Evolutionary conservation across 1,284 basidiomycete species (phyloP), one percentile per base, ranked within the genome.

Genomic region (Thecaphora frezii): DNA sequence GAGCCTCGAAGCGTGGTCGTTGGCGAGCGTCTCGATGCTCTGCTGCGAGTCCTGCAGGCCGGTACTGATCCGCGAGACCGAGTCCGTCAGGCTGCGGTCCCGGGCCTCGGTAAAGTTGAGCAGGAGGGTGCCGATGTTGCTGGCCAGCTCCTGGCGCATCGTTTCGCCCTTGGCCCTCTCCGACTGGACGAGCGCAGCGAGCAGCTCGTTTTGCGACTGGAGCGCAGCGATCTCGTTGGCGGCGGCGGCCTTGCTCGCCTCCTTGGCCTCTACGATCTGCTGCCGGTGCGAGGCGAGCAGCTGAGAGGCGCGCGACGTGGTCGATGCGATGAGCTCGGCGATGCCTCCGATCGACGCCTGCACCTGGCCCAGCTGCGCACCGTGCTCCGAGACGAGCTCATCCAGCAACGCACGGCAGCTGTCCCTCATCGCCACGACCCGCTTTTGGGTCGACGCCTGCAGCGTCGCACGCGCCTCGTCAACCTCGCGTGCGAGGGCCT

Each of bases 121-220:
- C 2, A 94, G 81, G 58, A 92, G 81, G 7, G 82, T 82, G 0
- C 88, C 87, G 52, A 94, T 83, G 36, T 86, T 86, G 44, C 87
- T 83, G 39, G 91, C 80, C 7, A 94, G 80, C 44, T 89, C 87
- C 37, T 87, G 86, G 63, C 87, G 88, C 2, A 88, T 84, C 47
- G 83, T 84, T 25, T 86, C 84, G 0, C 86, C 84, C 61, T 86
- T 88, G 5, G 79, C 74, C 73, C 84, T 85, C 79, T 93, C 89
- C 5, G 84, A 80, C 58, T 86, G 84, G 3, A 93, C 80, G 58
- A 90, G 81, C 23, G 82, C 82, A 1, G 81, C 79, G 26, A 96
- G 82, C 1, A 83, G 78, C n/a, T 82, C 82, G 71, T 93, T 93
- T 75, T 93, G 90, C 45, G 84, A 81, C 56, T 84, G 84, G 21